Base-by-base conservation (phyloP, 2,329 filamentous ascomycete species). In the Davidsoniella australis region DNA sequence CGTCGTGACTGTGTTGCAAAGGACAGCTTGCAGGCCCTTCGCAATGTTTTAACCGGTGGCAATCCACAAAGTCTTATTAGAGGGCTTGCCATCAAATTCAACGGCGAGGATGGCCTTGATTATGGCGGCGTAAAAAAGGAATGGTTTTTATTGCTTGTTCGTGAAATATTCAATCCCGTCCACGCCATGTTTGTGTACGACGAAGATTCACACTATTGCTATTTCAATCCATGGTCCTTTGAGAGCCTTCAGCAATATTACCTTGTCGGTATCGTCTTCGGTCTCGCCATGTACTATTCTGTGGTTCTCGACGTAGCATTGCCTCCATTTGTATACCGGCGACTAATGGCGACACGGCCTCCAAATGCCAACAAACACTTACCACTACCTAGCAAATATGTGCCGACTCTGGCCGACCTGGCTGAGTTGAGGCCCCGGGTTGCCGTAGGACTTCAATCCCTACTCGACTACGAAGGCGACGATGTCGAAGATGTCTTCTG, bases 131-230 rank as follows among this genome's bases (percentile, higher is more conserved):
- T 94, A 49, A 78, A 86, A 50, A 95, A 95, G 62, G 88, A 95
- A 64, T 95, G 88, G 88, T 95, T 95, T 60, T 66, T 94, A 46
- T 73, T 94, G 52, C 72, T 95, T 18, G 80, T 91, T 45, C 73
- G 87, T 56, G 88, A 95, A 60, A 80, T 95, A 29, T 94, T 94
- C 64, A 87, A 93, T 58, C 86, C 86, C 3, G 78, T 88, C 56
- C 83, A 94, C 66, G 85, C 86, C n/a, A 77, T 95, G 64, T 95
- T 95, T 61, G 68, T 83, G 6, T 94, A 94, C 62, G 88, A 94
- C 54, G 85, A 94, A 47, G 86, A 94, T 58, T 94, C 87, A 2
- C 76, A 77, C 43, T 86, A 83, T 60, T 94, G 88, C 64, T 95
- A 94, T 63, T 95, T 95, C 67, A 94, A 94, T 60, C 83, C 87